phyloP scores from a whole-genome alignment of 225 moss, liverwort and hornwort genomes.

The Rhytidiadelphus loreus region DNA sequence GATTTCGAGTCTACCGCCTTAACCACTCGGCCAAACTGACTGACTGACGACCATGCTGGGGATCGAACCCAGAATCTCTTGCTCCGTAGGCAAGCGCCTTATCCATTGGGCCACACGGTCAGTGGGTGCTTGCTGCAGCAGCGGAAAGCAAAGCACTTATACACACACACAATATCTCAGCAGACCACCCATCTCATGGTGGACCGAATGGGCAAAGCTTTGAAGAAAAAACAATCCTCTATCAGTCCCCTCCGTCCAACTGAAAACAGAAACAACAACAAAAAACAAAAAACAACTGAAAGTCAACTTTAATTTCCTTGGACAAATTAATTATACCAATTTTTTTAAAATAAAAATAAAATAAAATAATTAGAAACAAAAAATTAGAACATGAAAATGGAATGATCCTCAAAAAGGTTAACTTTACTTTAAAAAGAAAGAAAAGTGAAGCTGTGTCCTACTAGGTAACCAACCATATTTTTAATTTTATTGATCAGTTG shows the following conservation, averaged over 20 bases:
- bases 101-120: conserved; percentile 41
- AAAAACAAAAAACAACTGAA: not conserved
- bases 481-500: too few relatives aligned
- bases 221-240: too few relatives aligned
- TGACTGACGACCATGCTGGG: conserved; percentile 19
- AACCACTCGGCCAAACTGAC: conserved; percentile 21
- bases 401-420: not conserved
- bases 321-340: not conserved
- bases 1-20: conserved; percentile 30
- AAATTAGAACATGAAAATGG: not conserved
- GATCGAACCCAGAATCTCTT: conserved; percentile 39
- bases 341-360: too few relatives aligned
- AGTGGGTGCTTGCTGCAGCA: rapidly evolving
- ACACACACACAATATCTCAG: too few relatives aligned
- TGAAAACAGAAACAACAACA: too few relatives aligned
- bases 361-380: not conserved
- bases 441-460: too few relatives aligned
- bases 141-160: rapidly evolving
- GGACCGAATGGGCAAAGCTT: too few relatives aligned
- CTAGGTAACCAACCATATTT: too few relatives aligned
- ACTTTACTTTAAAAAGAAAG: not conserved
- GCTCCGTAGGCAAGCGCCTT: conserved; percentile 42
- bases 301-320: too few relatives aligned
- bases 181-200: too few relatives aligned
- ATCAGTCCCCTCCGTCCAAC: too few relatives aligned